Conservation (phyloP, 1,284 basidiomycete genomes). For the Omphalotus olearius region DNA sequence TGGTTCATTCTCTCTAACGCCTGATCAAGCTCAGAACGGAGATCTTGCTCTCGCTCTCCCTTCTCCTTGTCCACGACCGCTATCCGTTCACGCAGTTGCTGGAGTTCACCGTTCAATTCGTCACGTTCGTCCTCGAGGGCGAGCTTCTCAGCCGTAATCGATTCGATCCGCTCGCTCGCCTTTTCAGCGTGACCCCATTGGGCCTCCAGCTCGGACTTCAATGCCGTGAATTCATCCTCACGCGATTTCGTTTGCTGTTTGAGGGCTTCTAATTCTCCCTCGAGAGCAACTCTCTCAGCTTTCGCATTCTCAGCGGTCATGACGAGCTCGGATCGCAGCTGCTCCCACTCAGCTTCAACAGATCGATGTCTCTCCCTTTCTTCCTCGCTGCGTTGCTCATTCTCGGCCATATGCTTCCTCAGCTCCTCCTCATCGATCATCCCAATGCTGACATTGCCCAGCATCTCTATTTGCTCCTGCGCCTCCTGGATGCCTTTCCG, state of each 20-base stretch:
- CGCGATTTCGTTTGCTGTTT: conserved; percentile 33
- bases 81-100: conserved; percentile 42
- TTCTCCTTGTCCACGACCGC: conserved; percentile 41
- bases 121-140: conserved; percentile 39
- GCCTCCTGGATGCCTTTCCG: conserved; percentile 47
- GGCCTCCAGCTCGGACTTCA: conserved; percentile 55
- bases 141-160: conserved; percentile 25
- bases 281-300: conserved; percentile 36
- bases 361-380: conserved; percentile 37
- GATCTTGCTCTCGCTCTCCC: conserved; percentile 34
- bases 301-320: conserved; percentile 31
- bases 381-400: conserved; percentile 34
- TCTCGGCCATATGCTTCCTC: conserved; percentile 32
- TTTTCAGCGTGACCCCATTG: conserved; percentile 60
- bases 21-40: conserved; percentile 36
- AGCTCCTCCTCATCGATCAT: conserved; percentile 41
- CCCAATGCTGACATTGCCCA: conserved; percentile 40
- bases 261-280: conserved; percentile 34
- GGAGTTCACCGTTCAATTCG: conserved; percentile 47
- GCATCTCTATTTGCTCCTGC: conserved; percentile 54
- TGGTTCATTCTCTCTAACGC: conserved; percentile 38
- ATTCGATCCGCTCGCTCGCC: conserved; percentile 39
- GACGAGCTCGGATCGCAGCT: conserved; percentile 43
- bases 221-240: conserved; percentile 43
- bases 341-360: conserved; percentile 42